Evolutionary conservation across 2,329 filamentous ascomycete species (phyloP).

Genomic region (Trichophyton verrucosum): DNA sequence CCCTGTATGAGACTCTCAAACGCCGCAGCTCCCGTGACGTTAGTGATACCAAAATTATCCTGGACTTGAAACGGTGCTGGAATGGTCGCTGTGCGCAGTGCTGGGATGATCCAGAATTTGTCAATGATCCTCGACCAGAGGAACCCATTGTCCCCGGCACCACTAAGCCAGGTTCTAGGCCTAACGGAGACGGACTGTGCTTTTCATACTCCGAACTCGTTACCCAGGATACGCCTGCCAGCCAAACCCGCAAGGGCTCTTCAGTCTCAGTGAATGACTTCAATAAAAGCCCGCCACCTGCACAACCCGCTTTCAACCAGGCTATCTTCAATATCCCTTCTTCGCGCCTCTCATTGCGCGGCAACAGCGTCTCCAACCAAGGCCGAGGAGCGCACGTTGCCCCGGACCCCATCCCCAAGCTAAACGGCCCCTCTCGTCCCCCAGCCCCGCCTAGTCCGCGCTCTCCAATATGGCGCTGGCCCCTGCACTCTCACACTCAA

Average conservation of each 20-base stretch:
- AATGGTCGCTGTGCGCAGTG: constrained; percentile 77
- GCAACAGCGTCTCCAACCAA: constrained; percentile 14
- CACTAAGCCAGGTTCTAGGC: constrained; percentile 46
- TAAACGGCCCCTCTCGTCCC: constrained; percentile 18
- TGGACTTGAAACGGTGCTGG: constrained; percentile 96
- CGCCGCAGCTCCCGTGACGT: constrained; percentile 41
- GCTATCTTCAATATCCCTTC: constrained; percentile 15
- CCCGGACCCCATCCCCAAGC: constrained; percentile 24
- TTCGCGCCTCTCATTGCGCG: constrained; percentile 9
- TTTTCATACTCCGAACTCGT: background rate
- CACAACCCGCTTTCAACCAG: background rate
- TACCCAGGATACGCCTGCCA: background rate
- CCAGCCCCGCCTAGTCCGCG: constrained; percentile 20
- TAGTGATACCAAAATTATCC: constrained; percentile 71
- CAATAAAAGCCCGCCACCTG: constrained; percentile 22
- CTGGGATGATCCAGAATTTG: constrained; percentile 65
- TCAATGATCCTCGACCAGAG: constrained; percentile 49
- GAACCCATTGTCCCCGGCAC: constrained; percentile 62
- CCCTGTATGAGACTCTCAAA: constrained; percentile 42
- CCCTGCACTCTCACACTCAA: constrained; percentile 22
- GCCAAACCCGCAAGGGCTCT: background rate
- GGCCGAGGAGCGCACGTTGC: constrained; percentile 32
- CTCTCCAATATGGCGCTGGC: constrained; percentile 31
- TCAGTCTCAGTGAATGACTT: background rate
- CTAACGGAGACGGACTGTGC: constrained; percentile 6